Conservation (phyloP, 495 filamentous ascomycete genomes). For the Massariosphaeria phaeospora region DNA sequence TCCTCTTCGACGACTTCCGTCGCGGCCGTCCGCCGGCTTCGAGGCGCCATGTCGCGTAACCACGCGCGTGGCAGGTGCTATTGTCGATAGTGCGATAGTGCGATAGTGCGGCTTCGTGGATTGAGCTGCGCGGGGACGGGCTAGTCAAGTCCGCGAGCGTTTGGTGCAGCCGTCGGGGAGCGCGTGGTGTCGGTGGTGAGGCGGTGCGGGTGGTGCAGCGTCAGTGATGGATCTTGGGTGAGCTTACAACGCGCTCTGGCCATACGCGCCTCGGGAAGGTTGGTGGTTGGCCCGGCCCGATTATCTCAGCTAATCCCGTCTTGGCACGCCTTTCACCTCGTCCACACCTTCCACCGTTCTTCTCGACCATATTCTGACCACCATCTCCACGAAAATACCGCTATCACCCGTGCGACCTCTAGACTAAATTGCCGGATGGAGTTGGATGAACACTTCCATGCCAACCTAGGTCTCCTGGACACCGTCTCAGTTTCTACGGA, state of each 20-base stretch:
- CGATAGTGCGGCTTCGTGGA: background rate
- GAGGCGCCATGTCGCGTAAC: constrained; percentile 28
- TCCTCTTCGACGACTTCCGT: constrained; percentile 35
- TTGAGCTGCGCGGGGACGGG: background rate
- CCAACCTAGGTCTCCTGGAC: no score
- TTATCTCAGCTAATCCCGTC: background rate
- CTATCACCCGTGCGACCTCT: no score
- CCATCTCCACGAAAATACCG: no score
- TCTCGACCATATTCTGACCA: background rate
- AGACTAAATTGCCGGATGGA: no score
- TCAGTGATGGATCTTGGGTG: background rate
- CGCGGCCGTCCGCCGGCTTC: constrained; percentile 31
- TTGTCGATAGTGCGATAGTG: background rate
- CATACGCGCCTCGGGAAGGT: background rate
- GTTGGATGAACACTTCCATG: no score
- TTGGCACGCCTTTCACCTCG: background rate
- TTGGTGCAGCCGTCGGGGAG: background rate
- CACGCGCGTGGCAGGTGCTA: background rate
- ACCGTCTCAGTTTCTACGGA: no score
- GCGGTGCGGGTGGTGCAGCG: background rate
- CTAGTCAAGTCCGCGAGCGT: background rate
- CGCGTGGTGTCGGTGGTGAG: background rate
- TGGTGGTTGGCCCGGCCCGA: no score
- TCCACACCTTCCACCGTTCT: no score
- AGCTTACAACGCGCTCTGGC: constrained; percentile 2